Percentiles rank a stretch among this genome's conserved stretches.
Evolutionary conservation across 495 filamentous ascomycete genomes (phyloP).

Genomic region (Aspergillus bridgeri): DNA sequence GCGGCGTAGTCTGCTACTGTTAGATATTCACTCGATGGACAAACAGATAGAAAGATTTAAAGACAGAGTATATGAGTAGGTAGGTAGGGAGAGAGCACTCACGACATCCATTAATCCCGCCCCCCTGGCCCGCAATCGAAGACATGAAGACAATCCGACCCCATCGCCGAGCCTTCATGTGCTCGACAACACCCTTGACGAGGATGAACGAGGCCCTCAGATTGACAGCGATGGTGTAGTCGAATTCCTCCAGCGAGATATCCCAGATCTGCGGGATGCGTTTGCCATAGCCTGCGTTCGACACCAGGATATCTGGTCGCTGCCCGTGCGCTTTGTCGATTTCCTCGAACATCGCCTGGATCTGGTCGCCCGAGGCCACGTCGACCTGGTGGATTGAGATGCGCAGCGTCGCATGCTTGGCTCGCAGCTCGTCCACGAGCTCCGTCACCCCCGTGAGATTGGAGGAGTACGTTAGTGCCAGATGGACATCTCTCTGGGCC

Average conservation of each 20-base stretch:
- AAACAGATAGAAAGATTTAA: background rate
- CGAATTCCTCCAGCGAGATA: slow-evolving; percentile 60
- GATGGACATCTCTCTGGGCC: slow-evolving; percentile 47
- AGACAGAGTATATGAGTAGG: no score
- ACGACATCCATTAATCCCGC: slow-evolving; percentile 65
- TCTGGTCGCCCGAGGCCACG: slow-evolving; percentile 47
- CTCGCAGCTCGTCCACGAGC: slow-evolving; percentile 39
- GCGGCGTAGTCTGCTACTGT: slow-evolving; percentile 56
- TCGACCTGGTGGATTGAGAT: slow-evolving; percentile 58
- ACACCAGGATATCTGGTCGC: slow-evolving; percentile 60
- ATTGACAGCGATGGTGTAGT: slow-evolving; percentile 63
- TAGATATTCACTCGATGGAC: background rate
- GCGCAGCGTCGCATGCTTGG: slow-evolving; percentile 29
- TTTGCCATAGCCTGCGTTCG: slow-evolving; percentile 55
- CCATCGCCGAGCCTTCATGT: slow-evolving; percentile 61
- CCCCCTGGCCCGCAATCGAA: slow-evolving; percentile 63
- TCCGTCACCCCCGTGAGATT: slow-evolving; percentile 45
- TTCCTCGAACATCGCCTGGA: slow-evolving; percentile 49
- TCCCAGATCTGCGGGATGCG: slow-evolving; percentile 49
- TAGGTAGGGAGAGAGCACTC: slow-evolving; percentile 15
- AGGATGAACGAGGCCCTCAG: slow-evolving; percentile 63
- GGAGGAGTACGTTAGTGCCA: slow-evolving; percentile 61
- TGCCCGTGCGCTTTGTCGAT: slow-evolving; percentile 51
- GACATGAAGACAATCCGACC: slow-evolving; percentile 67
- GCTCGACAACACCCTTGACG: slow-evolving; percentile 59